Percentiles rank a stretch among this genome's conserved stretches.
Conservation (phyloP, 306 rosid genomes). For the Styphnolobium japonicum region DNA sequence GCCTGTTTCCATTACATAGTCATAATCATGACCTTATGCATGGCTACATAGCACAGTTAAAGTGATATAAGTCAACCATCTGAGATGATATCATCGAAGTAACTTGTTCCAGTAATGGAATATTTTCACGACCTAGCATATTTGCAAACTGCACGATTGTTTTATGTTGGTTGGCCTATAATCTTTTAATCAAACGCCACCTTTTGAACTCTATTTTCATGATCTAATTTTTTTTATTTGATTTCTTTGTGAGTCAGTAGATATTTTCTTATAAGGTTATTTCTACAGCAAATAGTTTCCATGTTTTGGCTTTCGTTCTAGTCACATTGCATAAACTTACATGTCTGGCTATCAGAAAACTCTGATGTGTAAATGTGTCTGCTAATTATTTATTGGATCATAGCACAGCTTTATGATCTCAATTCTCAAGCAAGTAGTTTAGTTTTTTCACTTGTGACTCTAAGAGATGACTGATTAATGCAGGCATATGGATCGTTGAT, state of each 20-base stretch:
- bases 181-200: background rate
- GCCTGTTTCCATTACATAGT: background rate
- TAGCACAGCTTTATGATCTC: background rate
- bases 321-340: background rate
- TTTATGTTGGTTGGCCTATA: background rate
- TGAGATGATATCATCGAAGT: background rate
- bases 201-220: background rate
- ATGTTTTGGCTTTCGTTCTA: background rate
- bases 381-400: background rate
- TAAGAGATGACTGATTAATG: conserved; percentile 25
- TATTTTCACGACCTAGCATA: background rate
- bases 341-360: background rate
- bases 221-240: background rate
- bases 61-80: background rate
- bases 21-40: background rate
- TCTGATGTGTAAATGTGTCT: background rate
- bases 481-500: conserved; percentile 86
- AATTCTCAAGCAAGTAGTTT: background rate
- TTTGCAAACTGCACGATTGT: background rate
- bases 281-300: background rate
- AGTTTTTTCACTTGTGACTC: background rate
- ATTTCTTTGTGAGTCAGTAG: background rate
- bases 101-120: background rate
- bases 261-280: background rate
- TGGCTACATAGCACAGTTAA: background rate